Base-by-base conservation (phyloP, 176 grass and related monocot genomes). In the Eragrostis curvula region DNA sequence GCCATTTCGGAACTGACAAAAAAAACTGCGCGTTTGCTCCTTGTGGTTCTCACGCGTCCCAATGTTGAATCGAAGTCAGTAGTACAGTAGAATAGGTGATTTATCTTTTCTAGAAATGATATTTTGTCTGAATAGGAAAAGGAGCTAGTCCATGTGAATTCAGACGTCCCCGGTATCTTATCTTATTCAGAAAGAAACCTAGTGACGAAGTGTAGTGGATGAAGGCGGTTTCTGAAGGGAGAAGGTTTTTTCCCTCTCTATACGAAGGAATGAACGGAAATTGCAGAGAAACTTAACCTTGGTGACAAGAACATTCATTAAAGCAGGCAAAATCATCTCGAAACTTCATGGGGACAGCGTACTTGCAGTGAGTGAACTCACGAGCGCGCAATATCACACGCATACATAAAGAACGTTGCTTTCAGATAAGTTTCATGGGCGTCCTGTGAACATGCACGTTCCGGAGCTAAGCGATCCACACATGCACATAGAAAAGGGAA, bases 391-490 rank as follows among this genome's bases (percentile, higher is more conserved):
- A 24, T 46, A 18, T 12, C 23, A 25, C 30, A 53, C 65, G 55
- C 80, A 58, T 68, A 67, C 58, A 79, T 23, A 73, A 80, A 69
- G 70, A 74, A 52, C 68, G 36, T 81, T 64, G 77, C 82, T 89
- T 75, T 89, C 77, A 29, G 77, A 45, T 48, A 7, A 20, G 66
- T 18, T 17, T 46, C 87, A 89, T 12, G 70, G 70, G 45, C 45
- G n/a, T 70, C 77, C 36, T 53, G 70, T 85, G 87, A 89, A 78
- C 50, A 41, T 69, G 76, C 81, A 63, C 40, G 21, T 80, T 30
- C 17, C 15, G 51, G 24, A 71, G 45, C 62, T 45, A 41, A 36
- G 32, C 61, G 29, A 68, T 50, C 50, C 51, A 28, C 56, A 20
- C 79, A 70, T 40, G 17, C 71, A 30, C 49, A 12, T 13, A 14